Base-by-base conservation (phyloP, 305 asterid genomes). In the Ilex paraguariensis region DNA sequence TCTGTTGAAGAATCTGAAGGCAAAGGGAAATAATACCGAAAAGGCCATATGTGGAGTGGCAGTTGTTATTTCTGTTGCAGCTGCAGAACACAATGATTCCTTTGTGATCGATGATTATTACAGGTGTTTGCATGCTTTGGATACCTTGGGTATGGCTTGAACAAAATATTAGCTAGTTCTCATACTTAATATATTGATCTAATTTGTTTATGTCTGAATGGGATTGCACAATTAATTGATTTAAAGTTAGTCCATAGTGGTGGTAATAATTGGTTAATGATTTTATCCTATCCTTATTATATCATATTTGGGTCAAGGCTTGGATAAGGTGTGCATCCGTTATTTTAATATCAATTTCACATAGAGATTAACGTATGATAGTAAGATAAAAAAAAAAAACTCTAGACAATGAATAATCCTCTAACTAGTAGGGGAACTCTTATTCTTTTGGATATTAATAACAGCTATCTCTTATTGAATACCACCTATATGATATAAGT, bases 101-200 rank as follows among this genome's bases (percentile, higher is more conserved):
- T 57, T 78, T 52, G 59, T 12, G 13, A 17, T 59, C 6, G 78
- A 71, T 56, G 84, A 80, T 59, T 77, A 87, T 70, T 74, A 70
- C 62, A 69, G 82, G 52, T 89, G 94, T 77, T 80, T 87, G 76
- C 82, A 91, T 54, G 82, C 73, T 63, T 76, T 87, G 64, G 73
- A 61, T 46, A 58, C 46, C 61, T 60, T 76, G 70, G 92, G 97
- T 89, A 51, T 68, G 72, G 39, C 15, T 15, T 11, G 6, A 5
- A 11, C 13, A 5, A 7, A 50, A 50, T 5, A 54, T 14, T 21
- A 53, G 33, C 31, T 49, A 55, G 33, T 52, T 5, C 9, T 11
- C 54, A 0, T 0, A 5, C 14, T 50, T 14, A 7, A 7, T 9
- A 1, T 50, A 2, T 14, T 50, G 6, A 14, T 14, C 2, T 21